phyloP scores from a whole-genome alignment of 1,139 yeast species.

The Arxiozyma heterogenica region DNA sequence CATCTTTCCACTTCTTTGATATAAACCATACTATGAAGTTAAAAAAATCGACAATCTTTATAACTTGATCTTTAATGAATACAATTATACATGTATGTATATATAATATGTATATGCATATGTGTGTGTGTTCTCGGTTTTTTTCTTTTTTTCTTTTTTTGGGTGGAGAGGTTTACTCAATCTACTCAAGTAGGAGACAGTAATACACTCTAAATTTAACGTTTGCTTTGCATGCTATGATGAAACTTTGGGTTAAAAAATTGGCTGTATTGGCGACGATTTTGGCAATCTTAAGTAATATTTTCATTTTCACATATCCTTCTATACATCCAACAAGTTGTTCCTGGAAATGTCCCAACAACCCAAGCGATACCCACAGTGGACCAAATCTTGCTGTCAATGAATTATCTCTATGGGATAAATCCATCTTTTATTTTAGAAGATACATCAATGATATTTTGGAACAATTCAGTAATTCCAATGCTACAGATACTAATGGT shows the following conservation, averaged over 20 bases:
- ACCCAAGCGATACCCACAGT: conserved; percentile 13
- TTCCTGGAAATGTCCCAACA: conserved; percentile 40
- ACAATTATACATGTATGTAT: no score
- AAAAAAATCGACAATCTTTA: no score
- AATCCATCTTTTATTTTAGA: conserved; percentile 4
- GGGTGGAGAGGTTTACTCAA: no score
- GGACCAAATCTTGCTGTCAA: conserved; percentile 2
- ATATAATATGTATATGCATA: no score
- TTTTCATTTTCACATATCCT: conserved; percentile 68
- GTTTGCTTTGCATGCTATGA: neutral
- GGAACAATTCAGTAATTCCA: neutral
- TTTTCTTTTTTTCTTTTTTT: no score
- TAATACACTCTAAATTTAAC: no score
- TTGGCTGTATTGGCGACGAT: conserved; percentile 26
- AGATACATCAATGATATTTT: neutral
- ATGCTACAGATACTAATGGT: conserved; percentile 1
- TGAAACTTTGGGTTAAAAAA: neutral
- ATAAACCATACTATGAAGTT: no score
- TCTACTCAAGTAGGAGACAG: no score
- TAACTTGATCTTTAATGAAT: no score
- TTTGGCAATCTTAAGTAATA: conserved; percentile 41
- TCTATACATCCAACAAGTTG: conserved; percentile 46
- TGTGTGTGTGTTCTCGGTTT: no score
- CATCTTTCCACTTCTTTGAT: no score
- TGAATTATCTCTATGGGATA: conserved; percentile 9